Conservation (phyloP, 2,329 filamentous ascomycete genomes). For the Calcarisporium arbuscula region DNA sequence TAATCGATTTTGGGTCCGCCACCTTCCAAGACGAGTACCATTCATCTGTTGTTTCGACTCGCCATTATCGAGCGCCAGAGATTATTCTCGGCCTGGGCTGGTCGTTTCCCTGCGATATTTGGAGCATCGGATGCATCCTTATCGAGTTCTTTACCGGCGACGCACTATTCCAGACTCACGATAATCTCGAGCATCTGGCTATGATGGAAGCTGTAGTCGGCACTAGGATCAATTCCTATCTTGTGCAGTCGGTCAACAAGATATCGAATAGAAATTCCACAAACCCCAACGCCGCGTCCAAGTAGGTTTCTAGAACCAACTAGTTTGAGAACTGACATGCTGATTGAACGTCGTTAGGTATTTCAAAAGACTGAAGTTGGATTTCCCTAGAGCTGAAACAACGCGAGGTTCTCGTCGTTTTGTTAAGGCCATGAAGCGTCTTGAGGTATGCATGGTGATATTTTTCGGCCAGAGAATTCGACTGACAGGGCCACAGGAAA, state of each 20-base stretch:
- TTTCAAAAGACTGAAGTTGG: conserved; percentile 57
- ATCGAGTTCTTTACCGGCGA: conserved; percentile 66
- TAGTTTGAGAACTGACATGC: too few relatives aligned
- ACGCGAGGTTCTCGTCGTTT: conserved; percentile 57
- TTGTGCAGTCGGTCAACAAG: conserved; percentile 41
- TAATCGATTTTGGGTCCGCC: conserved; percentile 64
- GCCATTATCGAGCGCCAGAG: conserved; percentile 61
- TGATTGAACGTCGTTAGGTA: conserved; percentile 35
- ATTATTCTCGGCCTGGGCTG: conserved; percentile 65
- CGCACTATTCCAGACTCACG: conserved; percentile 63
- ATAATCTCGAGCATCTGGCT: conserved; percentile 62
- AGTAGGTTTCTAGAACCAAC: conserved; percentile 50
- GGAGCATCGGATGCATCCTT: conserved; percentile 65
- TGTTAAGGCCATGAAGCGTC: conserved; percentile 61
- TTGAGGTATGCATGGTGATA: conserved; percentile 44
- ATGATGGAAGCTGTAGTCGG: conserved; percentile 66
- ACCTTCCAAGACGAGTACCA: conserved; percentile 67
- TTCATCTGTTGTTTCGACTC: conserved; percentile 61
- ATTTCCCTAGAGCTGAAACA: conserved; percentile 57
- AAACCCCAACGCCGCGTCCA: conserved; percentile 52
- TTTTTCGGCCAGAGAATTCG: too few relatives aligned
- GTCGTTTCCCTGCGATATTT: conserved; percentile 65
- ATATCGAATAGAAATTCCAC: conserved; percentile 46
- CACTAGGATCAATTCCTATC: conserved; percentile 46
- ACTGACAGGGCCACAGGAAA: conserved; percentile 25